A percentile compares a stretch with the other conserved stretches of the same genome.
phyloP scores from a whole-genome alignment of 306 rosid genomes.

The Begonia loranthoides region DNA sequence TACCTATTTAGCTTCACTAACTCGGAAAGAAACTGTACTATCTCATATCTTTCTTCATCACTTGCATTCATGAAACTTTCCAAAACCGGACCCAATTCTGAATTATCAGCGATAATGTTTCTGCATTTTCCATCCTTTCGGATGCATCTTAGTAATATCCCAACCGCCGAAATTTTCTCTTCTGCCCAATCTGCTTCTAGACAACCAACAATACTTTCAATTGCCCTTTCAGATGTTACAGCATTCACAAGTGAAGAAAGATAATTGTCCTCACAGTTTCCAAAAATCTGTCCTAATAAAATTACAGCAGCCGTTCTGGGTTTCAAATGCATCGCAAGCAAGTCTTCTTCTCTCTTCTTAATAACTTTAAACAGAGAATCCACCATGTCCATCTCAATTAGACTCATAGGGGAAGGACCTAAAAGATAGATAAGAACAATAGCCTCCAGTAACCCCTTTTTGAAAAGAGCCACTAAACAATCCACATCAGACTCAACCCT shows the following conservation, averaged over 20 bases:
- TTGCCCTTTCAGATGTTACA: conserved; percentile 29
- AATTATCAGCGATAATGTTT: conserved; percentile 54
- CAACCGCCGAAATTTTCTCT: conserved; percentile 69
- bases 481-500: conserved; percentile 74
- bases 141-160: conserved; percentile 63
- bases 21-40: conserved; percentile 52
- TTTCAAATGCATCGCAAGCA: conserved; percentile 40
- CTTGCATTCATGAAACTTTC: conserved; percentile 43
- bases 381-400: conserved; percentile 39
- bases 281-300: conserved; percentile 45
- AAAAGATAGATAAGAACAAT: conserved; percentile 65
- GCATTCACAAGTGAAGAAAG: conserved; percentile 28
- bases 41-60: conserved; percentile 51
- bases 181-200: conserved; percentile 48
- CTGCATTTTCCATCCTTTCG: conserved; percentile 70
- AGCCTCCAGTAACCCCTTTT: conserved; percentile 65
- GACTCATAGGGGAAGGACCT: conserved; percentile 24
- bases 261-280: conserved; percentile 25
- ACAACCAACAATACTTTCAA: conserved; percentile 36
- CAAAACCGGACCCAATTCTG: conserved; percentile 50
- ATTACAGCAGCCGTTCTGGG: conserved; percentile 64
- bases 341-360: conserved; percentile 40
- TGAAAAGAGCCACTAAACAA: conserved; percentile 54
- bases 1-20: conserved; percentile 70
- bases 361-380: conserved; percentile 45